phyloP scores from a whole-genome alignment of 2,329 filamentous ascomycete genomes.

The Colletotrichum ledebouriae region DNA sequence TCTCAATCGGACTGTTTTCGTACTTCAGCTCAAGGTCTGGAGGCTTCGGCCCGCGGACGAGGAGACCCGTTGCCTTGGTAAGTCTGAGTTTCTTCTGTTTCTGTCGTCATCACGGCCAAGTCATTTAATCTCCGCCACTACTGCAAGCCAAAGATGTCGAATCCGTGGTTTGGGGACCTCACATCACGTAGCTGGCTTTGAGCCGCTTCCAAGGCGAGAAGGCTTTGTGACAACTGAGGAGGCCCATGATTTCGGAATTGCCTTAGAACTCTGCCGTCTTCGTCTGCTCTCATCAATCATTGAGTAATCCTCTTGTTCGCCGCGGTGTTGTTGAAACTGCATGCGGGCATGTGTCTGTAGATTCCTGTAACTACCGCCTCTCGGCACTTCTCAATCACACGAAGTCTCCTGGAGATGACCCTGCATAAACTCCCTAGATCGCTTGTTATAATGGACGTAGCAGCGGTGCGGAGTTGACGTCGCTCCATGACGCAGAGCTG shows the following conservation, averaged over 20 bases:
- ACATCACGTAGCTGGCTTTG: conserved; percentile 8
- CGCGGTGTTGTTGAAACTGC: too few species aligned
- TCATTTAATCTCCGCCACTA: too few species aligned
- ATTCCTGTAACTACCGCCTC: too few species aligned
- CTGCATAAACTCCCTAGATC: too few species aligned
- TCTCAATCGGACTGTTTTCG: conserved; percentile 7
- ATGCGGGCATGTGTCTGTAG: too few species aligned
- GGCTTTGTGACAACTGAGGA: background rate
- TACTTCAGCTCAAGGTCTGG: background rate
- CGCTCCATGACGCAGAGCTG: too few species aligned
- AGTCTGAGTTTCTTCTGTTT: background rate
- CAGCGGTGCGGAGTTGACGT: too few species aligned
- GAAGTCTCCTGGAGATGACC: too few species aligned
- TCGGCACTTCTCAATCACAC: too few species aligned
- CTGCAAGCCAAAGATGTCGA: background rate
- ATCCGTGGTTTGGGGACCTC: conserved; percentile 1
- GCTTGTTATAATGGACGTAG: too few species aligned
- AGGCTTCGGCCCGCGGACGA: background rate
- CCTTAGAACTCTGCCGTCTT: background rate
- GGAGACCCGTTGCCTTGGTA: background rate
- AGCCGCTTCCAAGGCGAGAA: background rate
- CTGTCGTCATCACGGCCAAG: background rate
- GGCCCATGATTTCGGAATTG: background rate
- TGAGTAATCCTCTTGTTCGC: too few species aligned
- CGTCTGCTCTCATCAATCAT: background rate